Evolutionary conservation across 2,329 filamentous ascomycete species (phyloP), one percentile per base, ranked within the genome.

Genomic region (Exophiala xenobiotica): DNA sequence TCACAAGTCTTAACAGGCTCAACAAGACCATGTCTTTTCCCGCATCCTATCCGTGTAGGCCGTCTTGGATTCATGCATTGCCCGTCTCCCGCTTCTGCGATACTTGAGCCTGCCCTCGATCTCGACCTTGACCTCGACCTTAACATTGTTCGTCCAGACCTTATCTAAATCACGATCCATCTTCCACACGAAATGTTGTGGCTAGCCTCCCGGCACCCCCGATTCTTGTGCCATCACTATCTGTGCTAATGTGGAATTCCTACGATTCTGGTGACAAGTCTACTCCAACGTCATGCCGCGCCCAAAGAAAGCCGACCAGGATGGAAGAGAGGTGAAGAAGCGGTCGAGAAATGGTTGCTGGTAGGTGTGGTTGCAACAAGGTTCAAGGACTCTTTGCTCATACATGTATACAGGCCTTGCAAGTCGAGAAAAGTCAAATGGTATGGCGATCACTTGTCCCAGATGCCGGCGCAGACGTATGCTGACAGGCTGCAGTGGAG

Each of bases 381-480:
- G 19, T 29, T n/a, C n/a, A 26, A 38, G 33, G 29, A 31, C 18
- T n/a, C n/a, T 62, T 53, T 19, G 27, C 51, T 51, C 11, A 53
- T 41, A 46, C 31, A 43, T 35, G 31, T 42, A 14, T 22, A 8
- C 55, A 89, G 86, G 85, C 86, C 86, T 9, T 91, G 88, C 73
- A 91, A 91, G 72, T 79, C 80, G 57, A 80, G 86, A 54, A 92
- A 88, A 68, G 81, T 88, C 57, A 91, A 91, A 74, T 92, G 88
- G 77, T 79, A 73, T 64, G 63, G 57, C 24, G 14, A 11, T 16
- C 37, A 23, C 20, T 43, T 20, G 14, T 27, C 45, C 41, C 33
- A 12, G 19, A n/a, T 20, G n/a, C 14, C 26, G 29, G 3, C 20
- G 29, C 11, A 3, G 20, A 8, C 20, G 7, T 14, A 35, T 55